A percentile compares a stretch with the other conserved stretches of the same genome.
These are phyloP conservation scores for Boletales sp. DNA, from an alignment of 768 basidiomycete species.

Conservation along the genomic window DNA sequence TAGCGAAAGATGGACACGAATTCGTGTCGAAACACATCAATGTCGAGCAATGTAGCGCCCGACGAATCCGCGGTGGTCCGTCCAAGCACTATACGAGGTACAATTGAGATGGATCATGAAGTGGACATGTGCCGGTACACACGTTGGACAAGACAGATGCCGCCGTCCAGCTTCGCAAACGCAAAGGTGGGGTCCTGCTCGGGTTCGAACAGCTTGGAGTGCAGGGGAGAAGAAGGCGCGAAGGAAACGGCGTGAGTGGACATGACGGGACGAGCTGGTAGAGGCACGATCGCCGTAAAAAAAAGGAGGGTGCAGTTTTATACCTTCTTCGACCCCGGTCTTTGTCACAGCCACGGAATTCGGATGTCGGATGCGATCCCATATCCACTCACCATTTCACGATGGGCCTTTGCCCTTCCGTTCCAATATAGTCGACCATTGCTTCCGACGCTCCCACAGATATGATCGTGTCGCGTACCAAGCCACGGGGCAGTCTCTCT, in stretches of 20 bases:
- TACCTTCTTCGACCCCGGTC: background rate
- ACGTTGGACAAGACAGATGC: slow-evolving; percentile 31
- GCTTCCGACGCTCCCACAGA: background rate
- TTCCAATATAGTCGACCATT: background rate
- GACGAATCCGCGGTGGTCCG: slow-evolving; percentile 15
- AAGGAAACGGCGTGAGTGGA: slow-evolving; percentile 19
- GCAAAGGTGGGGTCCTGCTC: slow-evolving; percentile 33
- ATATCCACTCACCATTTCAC: background rate
- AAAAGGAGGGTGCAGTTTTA: background rate
- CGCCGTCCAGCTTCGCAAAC: slow-evolving; percentile 25
- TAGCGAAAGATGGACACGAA: slow-evolving; percentile 65
- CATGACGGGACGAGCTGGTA: slow-evolving; percentile 2
- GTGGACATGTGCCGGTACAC: background rate
- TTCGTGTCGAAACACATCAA: slow-evolving; percentile 43
- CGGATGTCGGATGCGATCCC: background rate
- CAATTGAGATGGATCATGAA: background rate
- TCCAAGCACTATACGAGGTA: slow-evolving; percentile 8
- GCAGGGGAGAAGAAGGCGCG: slow-evolving; percentile 10
- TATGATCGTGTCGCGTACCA: background rate
- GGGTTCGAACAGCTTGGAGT: slow-evolving; percentile 13
- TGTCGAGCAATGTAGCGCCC: slow-evolving; percentile 13
- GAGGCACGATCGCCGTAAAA: background rate
- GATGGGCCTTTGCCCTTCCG: background rate
- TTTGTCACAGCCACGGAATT: background rate
- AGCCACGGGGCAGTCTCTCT: background rate